Percentiles rank a stretch among this genome's conserved stretches.
Evolutionary conservation across 768 basidiomycete genomes (phyloP).

Genomic region (Lactarius pseudohatsudake): DNA sequence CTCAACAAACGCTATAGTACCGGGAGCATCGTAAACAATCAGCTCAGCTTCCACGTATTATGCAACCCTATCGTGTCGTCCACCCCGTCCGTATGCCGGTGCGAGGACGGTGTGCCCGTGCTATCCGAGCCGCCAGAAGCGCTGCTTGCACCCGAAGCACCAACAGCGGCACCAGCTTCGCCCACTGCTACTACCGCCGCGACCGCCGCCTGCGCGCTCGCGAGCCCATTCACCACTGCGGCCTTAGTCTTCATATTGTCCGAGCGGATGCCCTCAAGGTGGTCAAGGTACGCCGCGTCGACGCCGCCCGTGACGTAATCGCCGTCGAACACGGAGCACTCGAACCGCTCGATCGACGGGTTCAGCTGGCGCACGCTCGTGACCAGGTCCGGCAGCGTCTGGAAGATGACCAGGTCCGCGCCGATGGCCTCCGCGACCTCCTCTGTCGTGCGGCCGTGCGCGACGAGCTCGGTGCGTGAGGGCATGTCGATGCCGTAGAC

Average conservation of each 20-base stretch:
- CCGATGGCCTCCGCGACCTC: constrained; percentile 91
- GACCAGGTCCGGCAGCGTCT: constrained; percentile 86
- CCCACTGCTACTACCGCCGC: constrained; percentile 38
- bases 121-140: constrained; percentile 27
- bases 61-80: constrained; percentile 81
- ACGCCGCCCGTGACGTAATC: constrained; percentile 96
- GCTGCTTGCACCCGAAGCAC: constrained; percentile 23
- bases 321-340: constrained; percentile 98
- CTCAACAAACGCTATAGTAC: not conserved
- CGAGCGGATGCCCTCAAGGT: constrained; percentile 73
- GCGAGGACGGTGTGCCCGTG: constrained; percentile 31
- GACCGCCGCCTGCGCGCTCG: constrained; percentile 38
- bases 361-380: constrained; percentile 85
- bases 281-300: constrained; percentile 73
- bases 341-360: constrained; percentile 70
- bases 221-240: constrained; percentile 31
- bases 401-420: constrained; percentile 96
- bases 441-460: constrained; percentile 98
- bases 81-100: constrained; percentile 56
- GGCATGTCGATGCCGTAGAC: constrained; percentile 99
- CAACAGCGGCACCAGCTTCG: too few relatives aligned
- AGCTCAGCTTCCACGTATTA: constrained; percentile 56
- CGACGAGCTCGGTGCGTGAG: constrained; percentile 84
- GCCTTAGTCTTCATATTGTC: constrained; percentile 74
- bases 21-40: not conserved